Evolutionary conservation across 164 flowering plant genomes (phyloP), one percentile per base, ranked within the genome.

Genomic region (Brasenia schreberi): DNA sequence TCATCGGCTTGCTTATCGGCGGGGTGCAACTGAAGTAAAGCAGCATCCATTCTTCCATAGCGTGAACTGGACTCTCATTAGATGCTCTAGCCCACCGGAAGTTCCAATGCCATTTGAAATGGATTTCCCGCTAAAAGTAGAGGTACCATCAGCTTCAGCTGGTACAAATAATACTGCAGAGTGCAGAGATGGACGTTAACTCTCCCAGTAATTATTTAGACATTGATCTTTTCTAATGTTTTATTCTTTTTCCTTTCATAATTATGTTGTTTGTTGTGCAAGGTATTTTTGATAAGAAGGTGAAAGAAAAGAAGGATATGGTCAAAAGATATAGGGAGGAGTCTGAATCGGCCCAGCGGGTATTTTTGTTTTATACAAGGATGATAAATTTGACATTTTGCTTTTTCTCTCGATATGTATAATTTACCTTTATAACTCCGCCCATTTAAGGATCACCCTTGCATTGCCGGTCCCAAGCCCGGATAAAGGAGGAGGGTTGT

Each of bases 291-390:
- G 52, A 44, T 6, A 10, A n/a, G n/a, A n/a, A 90, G 95, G 71
- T 93, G 12, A 87, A 84, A 74, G 97, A 95, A 81, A 92, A 95
- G 64, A 96, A 95, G 73, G 69, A 71, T 71, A 73, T 77, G 71
- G 86, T 88, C 66, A 95, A 95, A 74, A 86, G 97, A 77, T 85
- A 86, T 77, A 83, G 97, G 70, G 99, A 95, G 56, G 97, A 95
- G 70, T 82, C 81, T 65, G 97, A 95, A 61, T 72, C 96, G 42
- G 87, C 80, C 17, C 82, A 71, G 69, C 74, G 81, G 99, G 98
- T 93, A 80, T 73, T 23, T 33, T n/a, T 33, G 39, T 33, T 33
- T 33, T 33, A 33, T 33, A 33, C 39, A 33, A 33, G 39, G 4
- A 33, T 33, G 39, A 33, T 33, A 4, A 33, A 33, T 33, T 4